These are phyloP conservation scores for Heimioporus sp. DNA, from an alignment of 768 basidiomycete species.

Conservation along the genomic window DNA sequence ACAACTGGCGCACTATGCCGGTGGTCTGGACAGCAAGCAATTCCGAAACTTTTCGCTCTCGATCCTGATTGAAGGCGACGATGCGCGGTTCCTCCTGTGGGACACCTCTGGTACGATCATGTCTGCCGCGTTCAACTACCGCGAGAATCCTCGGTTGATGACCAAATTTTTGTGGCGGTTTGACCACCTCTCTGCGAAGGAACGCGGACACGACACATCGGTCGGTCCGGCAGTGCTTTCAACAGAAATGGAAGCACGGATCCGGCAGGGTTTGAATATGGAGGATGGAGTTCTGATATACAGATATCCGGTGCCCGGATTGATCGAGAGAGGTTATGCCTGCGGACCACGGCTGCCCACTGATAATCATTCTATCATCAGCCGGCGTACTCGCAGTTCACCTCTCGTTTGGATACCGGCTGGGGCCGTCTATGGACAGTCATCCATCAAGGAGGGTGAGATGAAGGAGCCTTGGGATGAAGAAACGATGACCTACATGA, in stretches of 20 bases:
- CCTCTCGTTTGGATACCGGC: not conserved
- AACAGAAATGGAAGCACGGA: too few species aligned
- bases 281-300: not conserved
- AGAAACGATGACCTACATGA: too few species aligned
- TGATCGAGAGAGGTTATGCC: not conserved
- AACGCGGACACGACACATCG: too few species aligned
- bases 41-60: constrained; percentile 33
- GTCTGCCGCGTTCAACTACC: too few species aligned
- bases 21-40: constrained; percentile 22
- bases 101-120: constrained; percentile 23
- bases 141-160: not conserved
- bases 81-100: constrained; percentile 33
- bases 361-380: not conserved
- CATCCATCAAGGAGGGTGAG: not conserved
- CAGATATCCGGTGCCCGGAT: not conserved
- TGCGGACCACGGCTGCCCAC: not conserved
- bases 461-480: not conserved
- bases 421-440: too few species aligned
- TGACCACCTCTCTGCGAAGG: too few species aligned
- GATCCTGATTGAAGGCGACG: constrained; percentile 22
- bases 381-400: too few species aligned
- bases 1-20: constrained; percentile 25
- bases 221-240: too few species aligned
- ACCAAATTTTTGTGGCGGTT: too few species aligned
- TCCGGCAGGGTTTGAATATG: not conserved